Base-by-base conservation (phyloP, 1,284 basidiomycete genomes). In the Cystobasidium sp. region DNA sequence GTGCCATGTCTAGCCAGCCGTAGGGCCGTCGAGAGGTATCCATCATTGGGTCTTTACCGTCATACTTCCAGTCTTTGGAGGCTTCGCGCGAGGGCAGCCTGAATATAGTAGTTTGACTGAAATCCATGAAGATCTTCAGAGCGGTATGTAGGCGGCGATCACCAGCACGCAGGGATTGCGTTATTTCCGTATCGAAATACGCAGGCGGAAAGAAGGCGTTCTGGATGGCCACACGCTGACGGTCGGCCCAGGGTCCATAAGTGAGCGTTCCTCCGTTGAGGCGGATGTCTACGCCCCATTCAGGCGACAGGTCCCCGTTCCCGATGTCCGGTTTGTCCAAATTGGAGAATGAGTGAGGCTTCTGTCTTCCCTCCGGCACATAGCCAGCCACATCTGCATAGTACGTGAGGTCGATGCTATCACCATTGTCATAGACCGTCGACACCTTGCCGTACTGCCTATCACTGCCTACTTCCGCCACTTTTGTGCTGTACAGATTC, bases 161-260 rank as follows among this genome's bases (percentile, higher is more conserved):
- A 0, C 93, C 93, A 0, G 91, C 88, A 71, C 85, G 84, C 16
- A 94, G 85, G 6, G 81, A 84, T 3, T 85, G 81, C 0, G 88
- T 89, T 3, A 86, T 84, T 52, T 87, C 85, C 0, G 84, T 81
- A 79, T 92, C 86, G 74, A 88, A 88, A 82, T 90, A 95, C 1
- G 88, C 86, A 0, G 89, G 84, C 14, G 94, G 94, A 74, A 93
- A 91, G 82, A 97, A 94, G 0, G 87, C 85, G 63, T 86, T 86
- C 80, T 95, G 93, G 31, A 97, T 82, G 68, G 91, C 87, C 18
- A 85, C 87, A 59, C 93, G 86, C 82, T 95, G 94, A 39, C 93
- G 86, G 83, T 97, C 94, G 22, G 93, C 89, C 94, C 94, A 97
- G 4, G 94, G 94, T 0, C 94, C 94, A 80, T 97, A 97, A 44